Evolutionary conservation across 495 filamentous ascomycete genomes (phyloP), one percentile per base, ranked within the genome.

Genomic region (Neurospora tetraspora): DNA sequence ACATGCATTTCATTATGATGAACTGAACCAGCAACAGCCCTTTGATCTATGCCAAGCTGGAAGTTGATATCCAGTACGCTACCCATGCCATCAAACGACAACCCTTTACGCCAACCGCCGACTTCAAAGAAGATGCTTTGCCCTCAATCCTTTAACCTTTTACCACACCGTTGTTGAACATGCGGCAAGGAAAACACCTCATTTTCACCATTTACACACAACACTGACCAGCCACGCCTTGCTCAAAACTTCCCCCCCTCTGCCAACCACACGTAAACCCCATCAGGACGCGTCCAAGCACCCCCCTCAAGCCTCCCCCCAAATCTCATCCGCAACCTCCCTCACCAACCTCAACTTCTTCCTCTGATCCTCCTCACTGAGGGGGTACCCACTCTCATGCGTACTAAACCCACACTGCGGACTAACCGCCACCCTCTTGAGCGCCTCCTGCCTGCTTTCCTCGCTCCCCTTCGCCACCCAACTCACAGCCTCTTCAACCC

Each of bases 361-460:
- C 76, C 90, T 88, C 90, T 93, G 89, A 47, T 91, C 90, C 10
- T 91, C 84, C 72, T 86, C 81, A 59, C 84, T 86, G 40, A 93
- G 82, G 14, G 87, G 86, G 73, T 93, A 93, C 0, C 91, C 91
- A 74, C 84, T 88, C 73, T 87, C 86, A 77, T 92, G 90, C 23
- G 89, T 91, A 61, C 90, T 91, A 80, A 94, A 94, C 11, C 92
- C 92, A 81, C 92, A 94, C 83, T 94, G 92, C 0, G 92, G 92
- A 79, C 89, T 92, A 59, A 94, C 87, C 74, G 86, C 87, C 45
- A 93, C 82, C 74, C 91, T 88, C 79, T 90, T 86, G 27, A 94
- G 81, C 0, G 91, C 91, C 78, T 91, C 87, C 77, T 91, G 87
- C 36, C 86, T 82, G 12, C 82, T 86, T 79, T 91, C 83, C 43